Percentiles rank a stretch among this genome's conserved stretches.
Evolutionary conservation across 2,329 filamentous ascomycete species (phyloP).

Genomic region (Knoxdaviesia capensis): DNA sequence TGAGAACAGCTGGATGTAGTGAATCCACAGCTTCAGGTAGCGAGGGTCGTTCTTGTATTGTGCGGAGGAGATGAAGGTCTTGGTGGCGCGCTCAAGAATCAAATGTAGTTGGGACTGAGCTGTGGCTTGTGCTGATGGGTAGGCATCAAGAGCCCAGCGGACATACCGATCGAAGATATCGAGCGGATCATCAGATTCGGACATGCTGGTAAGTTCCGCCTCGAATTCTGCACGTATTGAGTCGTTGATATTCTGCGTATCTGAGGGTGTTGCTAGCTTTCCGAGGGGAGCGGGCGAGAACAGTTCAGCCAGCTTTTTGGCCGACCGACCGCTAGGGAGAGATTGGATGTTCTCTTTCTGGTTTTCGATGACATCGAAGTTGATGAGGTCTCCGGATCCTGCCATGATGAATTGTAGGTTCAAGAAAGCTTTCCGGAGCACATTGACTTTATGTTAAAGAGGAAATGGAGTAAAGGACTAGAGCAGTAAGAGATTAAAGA

Average conservation of each 20-base stretch:
- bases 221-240: conserved; percentile 70
- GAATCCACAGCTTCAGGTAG: conserved; percentile 83
- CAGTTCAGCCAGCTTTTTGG: conserved; percentile 66
- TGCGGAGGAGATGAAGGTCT: conserved; percentile 60
- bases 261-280: conserved; percentile 39
- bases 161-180: conserved; percentile 95
- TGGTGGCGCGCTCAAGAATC: conserved; percentile 82
- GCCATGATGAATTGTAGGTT: conserved; percentile 19
- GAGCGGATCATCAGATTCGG: conserved; percentile 83
- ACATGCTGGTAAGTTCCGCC: conserved; percentile 54
- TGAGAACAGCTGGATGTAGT: conserved; percentile 83
- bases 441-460: too few relatives aligned
- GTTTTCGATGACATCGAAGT: conserved; percentile 84
- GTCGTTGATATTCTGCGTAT: conserved; percentile 61
- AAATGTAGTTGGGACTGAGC: conserved; percentile 76
- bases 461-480: too few relatives aligned
- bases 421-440: too few relatives aligned
- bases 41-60: conserved; percentile 92
- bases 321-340: conserved; percentile 70
- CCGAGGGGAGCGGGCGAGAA: conserved; percentile 49
- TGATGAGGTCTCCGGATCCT: conserved; percentile 31
- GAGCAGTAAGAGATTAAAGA: not conserved
- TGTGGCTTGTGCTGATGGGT: conserved; percentile 83
- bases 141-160: conserved; percentile 88
- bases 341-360: conserved; percentile 98